Base-by-base conservation (phyloP, 495 filamentous ascomycete genomes). In the Lophiotrema nucula region DNA sequence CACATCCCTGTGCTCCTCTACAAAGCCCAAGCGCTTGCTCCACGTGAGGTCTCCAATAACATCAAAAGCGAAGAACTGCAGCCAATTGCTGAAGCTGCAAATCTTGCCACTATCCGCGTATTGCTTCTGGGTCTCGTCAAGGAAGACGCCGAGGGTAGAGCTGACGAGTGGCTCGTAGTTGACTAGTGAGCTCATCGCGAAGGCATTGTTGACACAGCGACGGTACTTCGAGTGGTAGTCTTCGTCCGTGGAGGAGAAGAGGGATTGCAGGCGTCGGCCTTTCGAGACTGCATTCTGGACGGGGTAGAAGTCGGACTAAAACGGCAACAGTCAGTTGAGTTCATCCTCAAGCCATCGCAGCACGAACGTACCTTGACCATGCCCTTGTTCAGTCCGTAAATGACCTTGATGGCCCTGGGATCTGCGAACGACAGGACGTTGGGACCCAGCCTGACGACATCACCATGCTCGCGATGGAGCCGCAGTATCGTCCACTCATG, bases 321-420 rank as follows among this genome's bases (percentile, higher is more conserved):
- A 23, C 35, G n/a, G n/a, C n/a, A 27, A 52, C 48, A 24, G 62
- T 49, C 18, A 38, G 23, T 50, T 19, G 19, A 11, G n/a, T 19
- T 6, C 16, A 13, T 18, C 15, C 25, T 50, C 16, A 70, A 41
- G 33, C 28, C n/a, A 13, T 42, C 19, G 2, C 19, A 15, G 4
- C 8, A 25, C 21, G 21, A 23, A 54, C 50, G 3, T 56, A 88
- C 85, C 79, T 92, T 92, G 53, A 73, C 75, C 67, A 89, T 89
- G n/a, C 87, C 87, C 70, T 90, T 90, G 65, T 90, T 90, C 53
- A 91, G 74, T 1, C 89, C 86, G 65, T 92, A 93, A 24, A 93
- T 92, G 6, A 76, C 76, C 66, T 86, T 88, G 43, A 90, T 71
- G 12, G 85, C 83, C 47, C 77, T 76, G 0, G 87, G 85, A 61